Conservation (phyloP, 176 grass and related monocot genomes). For the Rhipidocladum racemiflorum region DNA sequence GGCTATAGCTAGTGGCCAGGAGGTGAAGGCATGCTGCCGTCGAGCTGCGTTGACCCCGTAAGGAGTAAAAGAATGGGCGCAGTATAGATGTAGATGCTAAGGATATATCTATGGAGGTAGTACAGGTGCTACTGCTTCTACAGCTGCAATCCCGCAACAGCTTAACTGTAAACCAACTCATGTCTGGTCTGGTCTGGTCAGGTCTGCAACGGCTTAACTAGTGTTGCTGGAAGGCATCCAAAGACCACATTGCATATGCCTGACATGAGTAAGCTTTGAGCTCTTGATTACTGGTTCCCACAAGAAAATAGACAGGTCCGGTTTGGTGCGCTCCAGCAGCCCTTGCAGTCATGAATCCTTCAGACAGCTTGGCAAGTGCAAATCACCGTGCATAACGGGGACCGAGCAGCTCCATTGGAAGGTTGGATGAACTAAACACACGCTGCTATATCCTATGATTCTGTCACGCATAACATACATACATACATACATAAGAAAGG, state of each 20-base stretch:
- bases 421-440: constrained; percentile 1
- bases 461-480: constrained; percentile 7
- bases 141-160: constrained; percentile 15
- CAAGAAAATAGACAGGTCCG: not conserved
- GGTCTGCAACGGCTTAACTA: constrained; percentile 18
- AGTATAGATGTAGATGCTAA: not conserved
- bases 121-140: not conserved
- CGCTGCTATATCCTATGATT: constrained; percentile 24
- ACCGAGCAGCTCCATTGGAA: not conserved
- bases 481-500: not conserved
- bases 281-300: not conserved
- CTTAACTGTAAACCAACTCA: constrained; percentile 32
- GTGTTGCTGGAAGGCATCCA: constrained; percentile 8
- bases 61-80: constrained; percentile 1
- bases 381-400: not conserved
- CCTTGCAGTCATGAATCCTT: not conserved
- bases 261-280: not conserved
- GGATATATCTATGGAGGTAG: not conserved
- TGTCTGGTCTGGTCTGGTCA: constrained; percentile 14
- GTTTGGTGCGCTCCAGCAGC: not conserved
- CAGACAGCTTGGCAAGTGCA: not conserved
- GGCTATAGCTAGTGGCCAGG: not conserved
- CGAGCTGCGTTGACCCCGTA: constrained; percentile 36
- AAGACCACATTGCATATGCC: not conserved
- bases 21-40: constrained; percentile 11